A percentile compares a stretch with the other conserved stretches of the same genome.
Evolutionary conservation across 2,329 filamentous ascomycete genomes (phyloP).

Genomic region (Aspergillus sp.): DNA sequence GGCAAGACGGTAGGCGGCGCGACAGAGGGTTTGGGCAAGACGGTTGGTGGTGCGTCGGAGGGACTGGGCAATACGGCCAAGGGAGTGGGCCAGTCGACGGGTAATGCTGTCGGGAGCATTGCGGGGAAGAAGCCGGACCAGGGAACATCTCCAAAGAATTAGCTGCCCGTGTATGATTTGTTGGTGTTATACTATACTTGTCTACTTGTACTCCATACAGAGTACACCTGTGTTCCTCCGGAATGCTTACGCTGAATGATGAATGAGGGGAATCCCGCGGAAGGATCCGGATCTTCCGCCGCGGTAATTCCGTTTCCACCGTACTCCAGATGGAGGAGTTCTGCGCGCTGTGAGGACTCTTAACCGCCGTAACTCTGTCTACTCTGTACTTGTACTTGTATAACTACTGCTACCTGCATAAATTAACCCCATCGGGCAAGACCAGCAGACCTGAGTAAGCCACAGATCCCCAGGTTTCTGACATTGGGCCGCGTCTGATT

Average conservation of each 20-base stretch:
- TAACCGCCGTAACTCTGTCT: background rate
- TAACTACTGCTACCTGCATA: too few relatives aligned
- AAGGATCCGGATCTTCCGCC: too few relatives aligned
- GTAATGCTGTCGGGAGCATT: slow-evolving; percentile 3
- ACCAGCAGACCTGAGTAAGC: background rate
- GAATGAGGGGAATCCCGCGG: background rate
- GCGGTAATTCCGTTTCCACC: too few relatives aligned
- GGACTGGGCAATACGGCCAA: slow-evolving; percentile 24
- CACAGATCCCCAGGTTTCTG: background rate
- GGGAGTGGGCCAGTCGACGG: slow-evolving; percentile 11
- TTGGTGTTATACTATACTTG: background rate
- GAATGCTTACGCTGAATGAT: background rate
- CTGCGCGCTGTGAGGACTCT: too few relatives aligned
- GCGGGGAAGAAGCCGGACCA: slow-evolving; percentile 1
- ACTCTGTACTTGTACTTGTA: too few relatives aligned
- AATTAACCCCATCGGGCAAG: too few relatives aligned
- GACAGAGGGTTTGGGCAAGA: slow-evolving; percentile 22
- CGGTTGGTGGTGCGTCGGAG: slow-evolving; percentile 21
- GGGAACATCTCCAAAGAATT: background rate
- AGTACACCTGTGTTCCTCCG: too few relatives aligned
- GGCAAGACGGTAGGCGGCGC: slow-evolving; percentile 28
- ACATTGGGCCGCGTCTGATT: slow-evolving; percentile 5
- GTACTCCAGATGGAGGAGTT: too few relatives aligned
- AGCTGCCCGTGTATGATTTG: background rate
- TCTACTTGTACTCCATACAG: background rate